These are phyloP conservation scores for Piedraia hortae DNA, from an alignment of 2,329 filamentous ascomycete genomes.

Conservation along the genomic window DNA sequence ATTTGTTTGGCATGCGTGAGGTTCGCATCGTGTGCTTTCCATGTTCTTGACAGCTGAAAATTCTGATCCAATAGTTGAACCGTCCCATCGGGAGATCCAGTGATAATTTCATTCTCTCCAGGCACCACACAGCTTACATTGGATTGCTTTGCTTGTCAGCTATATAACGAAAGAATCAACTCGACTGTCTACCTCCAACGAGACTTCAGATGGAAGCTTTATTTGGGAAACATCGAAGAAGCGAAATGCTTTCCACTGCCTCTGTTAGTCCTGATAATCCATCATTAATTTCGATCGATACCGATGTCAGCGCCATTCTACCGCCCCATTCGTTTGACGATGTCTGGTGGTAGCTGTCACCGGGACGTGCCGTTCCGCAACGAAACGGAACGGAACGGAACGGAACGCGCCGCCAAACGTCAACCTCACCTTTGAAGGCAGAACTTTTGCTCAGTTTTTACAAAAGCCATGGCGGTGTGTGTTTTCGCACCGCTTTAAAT, in stretches of 20 bases:
- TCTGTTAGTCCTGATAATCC: constrained; percentile 2
- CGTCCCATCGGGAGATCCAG: constrained; percentile 60
- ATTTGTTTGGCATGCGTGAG: constrained; percentile 86
- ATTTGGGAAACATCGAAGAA: constrained; percentile 92
- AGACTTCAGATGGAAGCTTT: constrained; percentile 47
- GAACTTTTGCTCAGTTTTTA: too few relatives aligned
- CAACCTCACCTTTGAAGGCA: too few relatives aligned
- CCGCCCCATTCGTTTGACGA: constrained; percentile 6
- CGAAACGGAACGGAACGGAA: too few relatives aligned
- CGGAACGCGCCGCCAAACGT: too few relatives aligned
- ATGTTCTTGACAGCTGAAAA: constrained; percentile 68
- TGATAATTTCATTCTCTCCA: constrained; percentile 67
- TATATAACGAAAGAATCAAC: too few relatives aligned
- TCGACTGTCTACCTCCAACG: constrained; percentile 15
- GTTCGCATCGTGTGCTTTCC: constrained; percentile 57
- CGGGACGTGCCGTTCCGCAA: neutral
- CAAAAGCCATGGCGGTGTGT: constrained; percentile 1
- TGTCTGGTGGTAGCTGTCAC: neutral
- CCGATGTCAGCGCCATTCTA: constrained; percentile 12
- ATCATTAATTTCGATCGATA: constrained; percentile 3
- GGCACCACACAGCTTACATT: constrained; percentile 64
- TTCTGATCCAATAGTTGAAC: constrained; percentile 67
- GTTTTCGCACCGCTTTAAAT: neutral
- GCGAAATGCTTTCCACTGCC: constrained; percentile 93
- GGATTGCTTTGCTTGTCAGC: constrained; percentile 21